These are phyloP conservation scores for Luzula sylvatica DNA, from an alignment of 176 grass and related monocot species.

Conservation along the genomic window DNA sequence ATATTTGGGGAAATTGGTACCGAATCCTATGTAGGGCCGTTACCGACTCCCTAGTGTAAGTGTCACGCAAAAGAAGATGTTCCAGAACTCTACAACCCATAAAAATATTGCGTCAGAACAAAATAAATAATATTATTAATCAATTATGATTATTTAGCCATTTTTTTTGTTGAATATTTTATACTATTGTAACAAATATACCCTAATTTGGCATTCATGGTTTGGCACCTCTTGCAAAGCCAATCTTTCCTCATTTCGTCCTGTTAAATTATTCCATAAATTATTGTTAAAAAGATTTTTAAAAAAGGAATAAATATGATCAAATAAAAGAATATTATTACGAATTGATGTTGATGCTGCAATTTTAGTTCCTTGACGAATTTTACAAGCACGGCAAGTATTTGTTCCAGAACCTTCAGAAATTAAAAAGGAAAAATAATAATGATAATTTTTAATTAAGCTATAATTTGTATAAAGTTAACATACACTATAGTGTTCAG, in stretches of 20 bases:
- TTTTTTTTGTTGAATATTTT: background rate
- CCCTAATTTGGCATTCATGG: conserved; percentile 99
- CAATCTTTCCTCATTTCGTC: conserved; percentile 94
- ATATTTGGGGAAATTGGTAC: conserved; percentile 24
- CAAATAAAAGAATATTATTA: conserved; percentile 30
- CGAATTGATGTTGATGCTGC: conserved; percentile 94
- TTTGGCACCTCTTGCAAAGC: conserved; percentile 95
- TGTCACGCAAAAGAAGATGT: conserved; percentile 93
- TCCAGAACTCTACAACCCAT: conserved; percentile 67
- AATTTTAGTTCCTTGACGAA: conserved; percentile 97
- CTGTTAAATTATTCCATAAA: conserved; percentile 33
- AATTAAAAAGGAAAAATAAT: conserved; percentile 16
- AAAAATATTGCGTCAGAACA: background rate
- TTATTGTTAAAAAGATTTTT: background rate
- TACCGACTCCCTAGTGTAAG: conserved; percentile 94
- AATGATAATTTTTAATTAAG: background rate
- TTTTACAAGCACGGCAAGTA: conserved; percentile 84
- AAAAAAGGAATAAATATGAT: background rate
- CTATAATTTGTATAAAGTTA: background rate
- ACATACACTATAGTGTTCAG: conserved; percentile 90
- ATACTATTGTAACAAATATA: conserved; percentile 14
- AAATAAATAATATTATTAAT: background rate
- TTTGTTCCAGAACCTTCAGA: conserved; percentile 85
- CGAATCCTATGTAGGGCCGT: conserved; percentile 79
- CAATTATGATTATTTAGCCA: background rate